phyloP scores from a whole-genome alignment of 2,329 filamentous ascomycete species.

The Microdochium bolleyi region DNA sequence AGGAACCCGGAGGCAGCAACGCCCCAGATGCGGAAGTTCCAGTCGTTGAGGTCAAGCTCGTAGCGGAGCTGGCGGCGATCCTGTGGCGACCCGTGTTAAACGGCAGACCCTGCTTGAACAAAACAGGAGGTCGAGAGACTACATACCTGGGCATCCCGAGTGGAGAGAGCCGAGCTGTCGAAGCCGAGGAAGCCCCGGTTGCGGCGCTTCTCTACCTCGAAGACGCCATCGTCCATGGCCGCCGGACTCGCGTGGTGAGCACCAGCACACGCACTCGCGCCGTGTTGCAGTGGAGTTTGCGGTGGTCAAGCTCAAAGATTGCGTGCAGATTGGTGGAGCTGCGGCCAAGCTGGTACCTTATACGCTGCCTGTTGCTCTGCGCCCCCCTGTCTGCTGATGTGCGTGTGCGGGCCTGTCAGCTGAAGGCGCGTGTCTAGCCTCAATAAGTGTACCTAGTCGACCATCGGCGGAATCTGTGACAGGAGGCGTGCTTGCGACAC shows the following conservation, averaged over 20 bases:
- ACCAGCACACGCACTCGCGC: neutral
- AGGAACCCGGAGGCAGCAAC: slow-evolving; percentile 47
- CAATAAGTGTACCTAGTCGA: no score
- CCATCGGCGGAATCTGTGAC: no score
- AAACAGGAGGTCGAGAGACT: neutral
- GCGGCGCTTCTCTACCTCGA: slow-evolving; percentile 24
- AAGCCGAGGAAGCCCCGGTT: slow-evolving; percentile 43
- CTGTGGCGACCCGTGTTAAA: slow-evolving; percentile 16
- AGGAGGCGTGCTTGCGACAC: no score
- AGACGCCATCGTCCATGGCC: slow-evolving; percentile 13
- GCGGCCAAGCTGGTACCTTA: no score
- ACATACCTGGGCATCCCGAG: slow-evolving; percentile 39
- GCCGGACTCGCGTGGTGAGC: slow-evolving; percentile 1
- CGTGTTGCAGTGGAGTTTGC: no score
- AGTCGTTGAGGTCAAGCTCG: slow-evolving; percentile 45
- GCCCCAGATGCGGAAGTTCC: slow-evolving; percentile 46
- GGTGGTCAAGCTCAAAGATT: no score
- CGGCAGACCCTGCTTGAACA: neutral
- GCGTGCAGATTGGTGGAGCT: no score
- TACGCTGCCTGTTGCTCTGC: no score
- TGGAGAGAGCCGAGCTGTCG: slow-evolving; percentile 41
- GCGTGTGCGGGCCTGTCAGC: no score
- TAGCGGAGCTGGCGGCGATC: slow-evolving; percentile 44
- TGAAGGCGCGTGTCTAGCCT: no score
- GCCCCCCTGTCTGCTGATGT: no score